Conservation (phyloP, 2,329 filamentous ascomycete genomes). For the Fusarium zealandicum region DNA sequence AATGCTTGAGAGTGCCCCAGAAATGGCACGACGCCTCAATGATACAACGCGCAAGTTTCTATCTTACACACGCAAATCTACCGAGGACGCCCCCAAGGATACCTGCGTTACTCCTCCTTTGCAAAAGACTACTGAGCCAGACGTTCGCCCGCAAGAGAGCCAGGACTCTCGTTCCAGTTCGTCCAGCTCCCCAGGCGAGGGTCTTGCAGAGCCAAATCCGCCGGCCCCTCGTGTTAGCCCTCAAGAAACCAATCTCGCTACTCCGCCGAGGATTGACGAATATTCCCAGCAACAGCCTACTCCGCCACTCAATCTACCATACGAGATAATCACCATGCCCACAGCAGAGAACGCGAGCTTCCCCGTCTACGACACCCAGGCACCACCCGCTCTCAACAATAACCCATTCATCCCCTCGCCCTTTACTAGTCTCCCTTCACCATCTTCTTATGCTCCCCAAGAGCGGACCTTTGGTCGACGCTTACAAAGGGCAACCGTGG, state of each 20-base stretch:
- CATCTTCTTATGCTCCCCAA: constrained; percentile 65
- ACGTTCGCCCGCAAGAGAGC: constrained; percentile 2
- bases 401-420: constrained; percentile 33
- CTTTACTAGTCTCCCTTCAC: constrained; percentile 50
- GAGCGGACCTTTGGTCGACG: constrained; percentile 75
- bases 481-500: constrained; percentile 70
- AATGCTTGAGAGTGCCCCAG: constrained; percentile 63
- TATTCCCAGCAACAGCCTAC: constrained; percentile 26
- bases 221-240: background rate
- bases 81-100: constrained; percentile 42
- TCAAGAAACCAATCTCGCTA: constrained; percentile 9
- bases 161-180: constrained; percentile 7
- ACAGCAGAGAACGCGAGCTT: constrained; percentile 63
- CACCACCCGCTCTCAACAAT: constrained; percentile 26
- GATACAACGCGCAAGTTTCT: constrained; percentile 66
- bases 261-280: constrained; percentile 18
- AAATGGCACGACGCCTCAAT: constrained; percentile 64
- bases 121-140: background rate
- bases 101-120: background rate
- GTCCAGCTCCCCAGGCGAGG: constrained; percentile 15
- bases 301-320: constrained; percentile 41
- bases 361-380: constrained; percentile 46
- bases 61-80: constrained; percentile 57
- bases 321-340: constrained; percentile 60
- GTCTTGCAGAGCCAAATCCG: background rate